Conservation (phyloP, 2,329 filamentous ascomycete species). For the Hypoxylon sp. region DNA sequence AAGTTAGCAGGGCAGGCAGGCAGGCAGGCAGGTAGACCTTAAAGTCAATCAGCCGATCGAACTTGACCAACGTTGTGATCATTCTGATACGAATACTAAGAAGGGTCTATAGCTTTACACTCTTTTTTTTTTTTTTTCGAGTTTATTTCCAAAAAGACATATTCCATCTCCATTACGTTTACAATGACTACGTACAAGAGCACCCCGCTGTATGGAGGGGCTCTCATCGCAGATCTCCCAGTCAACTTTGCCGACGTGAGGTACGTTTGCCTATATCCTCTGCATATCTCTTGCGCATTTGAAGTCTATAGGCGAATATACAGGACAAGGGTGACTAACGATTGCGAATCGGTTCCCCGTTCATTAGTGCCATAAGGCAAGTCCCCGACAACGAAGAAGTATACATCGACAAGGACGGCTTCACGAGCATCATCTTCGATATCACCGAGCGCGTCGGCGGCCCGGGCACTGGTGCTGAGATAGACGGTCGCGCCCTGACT, state of each 20-base stretch:
- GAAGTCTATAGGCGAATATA: not conserved
- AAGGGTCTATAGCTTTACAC: conserved; percentile 3
- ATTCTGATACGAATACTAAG: conserved; percentile 19
- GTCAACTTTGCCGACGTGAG: conserved; percentile 79
- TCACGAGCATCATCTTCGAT: conserved; percentile 90
- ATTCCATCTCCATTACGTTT: not conserved
- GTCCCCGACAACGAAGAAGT: conserved; percentile 93
- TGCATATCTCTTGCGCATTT: conserved; percentile 26
- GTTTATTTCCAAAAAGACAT: conserved; percentile 2
- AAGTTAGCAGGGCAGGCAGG: not conserved
- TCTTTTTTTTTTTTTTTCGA: not conserved
- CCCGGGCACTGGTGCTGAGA: conserved; percentile 67
- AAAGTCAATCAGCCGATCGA: conserved; percentile 16
- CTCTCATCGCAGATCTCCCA: conserved; percentile 78
- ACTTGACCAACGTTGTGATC: conserved; percentile 6
- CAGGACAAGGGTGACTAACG: conserved; percentile 16
- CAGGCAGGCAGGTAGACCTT: conserved; percentile 7
- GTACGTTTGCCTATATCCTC: conserved; percentile 59
- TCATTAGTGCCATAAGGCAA: conserved; percentile 73
- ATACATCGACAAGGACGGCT: conserved; percentile 86
- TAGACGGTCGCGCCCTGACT: conserved; percentile 78
- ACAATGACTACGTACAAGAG: conserved; percentile 69
- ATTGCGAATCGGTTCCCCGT: not conserved
- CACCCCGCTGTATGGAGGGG: conserved; percentile 79
- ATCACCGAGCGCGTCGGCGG: conserved; percentile 84